Conservation (phyloP, 1,284 basidiomycete species). For the Hypsizygus ulmarius region DNA sequence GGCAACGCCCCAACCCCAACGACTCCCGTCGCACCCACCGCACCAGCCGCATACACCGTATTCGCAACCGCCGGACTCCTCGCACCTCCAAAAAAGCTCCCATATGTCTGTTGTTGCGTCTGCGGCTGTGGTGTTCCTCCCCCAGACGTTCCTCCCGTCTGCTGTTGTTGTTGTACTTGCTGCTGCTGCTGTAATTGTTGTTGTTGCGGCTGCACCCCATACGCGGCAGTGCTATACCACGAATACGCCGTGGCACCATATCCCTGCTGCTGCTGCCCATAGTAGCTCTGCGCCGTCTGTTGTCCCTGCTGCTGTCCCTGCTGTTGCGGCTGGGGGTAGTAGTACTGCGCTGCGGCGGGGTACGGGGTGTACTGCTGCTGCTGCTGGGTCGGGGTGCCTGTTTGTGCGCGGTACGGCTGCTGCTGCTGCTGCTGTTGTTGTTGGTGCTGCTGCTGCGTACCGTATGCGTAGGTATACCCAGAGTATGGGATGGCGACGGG, state of each 20-base stretch:
- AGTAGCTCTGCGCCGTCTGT: conserved; percentile 29
- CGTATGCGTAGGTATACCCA: conserved; percentile 34
- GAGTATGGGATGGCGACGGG: conserved; percentile 32
- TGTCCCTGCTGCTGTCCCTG: background rate
- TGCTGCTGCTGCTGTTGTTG: conserved; percentile 5
- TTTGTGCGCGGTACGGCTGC: conserved; percentile 26
- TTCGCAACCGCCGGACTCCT: conserved; percentile 45
- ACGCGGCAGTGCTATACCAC: conserved; percentile 33
- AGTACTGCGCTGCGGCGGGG: conserved; percentile 30
- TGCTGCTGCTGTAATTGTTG: conserved; percentile 5
- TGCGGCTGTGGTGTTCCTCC: conserved; percentile 50
- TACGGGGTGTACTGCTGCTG: conserved; percentile 29
- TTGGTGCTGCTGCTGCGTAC: conserved; percentile 22
- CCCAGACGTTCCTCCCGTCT: conserved; percentile 35
- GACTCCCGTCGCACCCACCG: conserved; percentile 10
- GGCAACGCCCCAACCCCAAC: conserved; percentile 30
- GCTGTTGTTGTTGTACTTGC: conserved; percentile 21
- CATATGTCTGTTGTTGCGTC: conserved; percentile 28
- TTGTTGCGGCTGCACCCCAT: conserved; percentile 22
- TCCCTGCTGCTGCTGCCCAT: conserved; percentile 35
- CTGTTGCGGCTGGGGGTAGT: conserved; percentile 18
- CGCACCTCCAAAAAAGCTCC: conserved; percentile 30
- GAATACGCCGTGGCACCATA: conserved; percentile 32
- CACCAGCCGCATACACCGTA: conserved; percentile 32
- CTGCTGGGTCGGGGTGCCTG: background rate